Evolutionary conservation across 768 basidiomycete genomes (phyloP).

Genomic region (Astraeus odoratus): DNA sequence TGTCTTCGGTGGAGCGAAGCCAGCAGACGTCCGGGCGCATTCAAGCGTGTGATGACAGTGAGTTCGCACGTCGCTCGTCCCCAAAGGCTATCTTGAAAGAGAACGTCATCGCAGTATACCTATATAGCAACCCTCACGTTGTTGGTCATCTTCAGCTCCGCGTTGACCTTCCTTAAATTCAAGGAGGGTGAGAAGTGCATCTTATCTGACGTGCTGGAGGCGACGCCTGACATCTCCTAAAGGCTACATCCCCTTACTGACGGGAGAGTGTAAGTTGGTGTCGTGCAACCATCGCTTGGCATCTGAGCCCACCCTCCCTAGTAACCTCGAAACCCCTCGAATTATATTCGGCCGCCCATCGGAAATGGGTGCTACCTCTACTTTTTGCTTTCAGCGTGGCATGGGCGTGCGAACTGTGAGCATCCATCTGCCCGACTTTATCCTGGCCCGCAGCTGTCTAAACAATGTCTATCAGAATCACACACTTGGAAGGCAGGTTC

Average conservation of each 20-base stretch:
- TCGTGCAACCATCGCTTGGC: not conserved
- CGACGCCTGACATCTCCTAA: conserved; percentile 3
- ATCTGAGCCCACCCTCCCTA: conserved; percentile 18
- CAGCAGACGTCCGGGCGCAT: conserved; percentile 74
- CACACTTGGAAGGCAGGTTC: conserved; percentile 69
- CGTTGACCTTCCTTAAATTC: conserved; percentile 62
- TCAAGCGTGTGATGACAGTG: conserved; percentile 88
- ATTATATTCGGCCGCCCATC: conserved; percentile 40
- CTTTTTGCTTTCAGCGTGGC: conserved; percentile 64
- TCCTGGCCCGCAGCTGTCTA: conserved; percentile 4
- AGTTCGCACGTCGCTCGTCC: conserved; percentile 18
- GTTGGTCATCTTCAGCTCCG: conserved; percentile 55
- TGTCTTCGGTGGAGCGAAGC: conserved; percentile 64
- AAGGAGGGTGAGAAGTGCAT: conserved; percentile 48
- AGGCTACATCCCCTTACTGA: conserved; percentile 12
- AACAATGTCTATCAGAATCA: conserved; percentile 39
- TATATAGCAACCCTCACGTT: conserved; percentile 66
- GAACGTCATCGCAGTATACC: conserved; percentile 52
- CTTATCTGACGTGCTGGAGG: not conserved
- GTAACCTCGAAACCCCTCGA: conserved; percentile 53
- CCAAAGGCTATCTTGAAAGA: conserved; percentile 1
- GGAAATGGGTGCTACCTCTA: conserved; percentile 57
- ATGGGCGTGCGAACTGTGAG: conserved; percentile 77
- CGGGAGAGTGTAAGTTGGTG: conserved; percentile 10
- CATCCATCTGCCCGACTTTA: conserved; percentile 3